phyloP scores from a whole-genome alignment of 495 filamentous ascomycete genomes.

The Apodospora peruviana region DNA sequence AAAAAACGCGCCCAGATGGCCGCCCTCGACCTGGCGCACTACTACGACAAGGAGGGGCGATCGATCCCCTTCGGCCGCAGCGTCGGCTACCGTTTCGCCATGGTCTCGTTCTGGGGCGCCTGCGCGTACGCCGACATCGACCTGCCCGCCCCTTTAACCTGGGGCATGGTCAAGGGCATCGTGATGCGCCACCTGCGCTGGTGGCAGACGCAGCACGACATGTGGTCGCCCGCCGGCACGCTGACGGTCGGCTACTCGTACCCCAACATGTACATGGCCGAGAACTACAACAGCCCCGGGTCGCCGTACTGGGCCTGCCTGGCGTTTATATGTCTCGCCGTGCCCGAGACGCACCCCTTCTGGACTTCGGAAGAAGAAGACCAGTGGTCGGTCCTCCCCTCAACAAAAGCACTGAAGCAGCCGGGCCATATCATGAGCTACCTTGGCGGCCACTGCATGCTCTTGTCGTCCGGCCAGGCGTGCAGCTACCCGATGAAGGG shows the following conservation, averaged over 20 bases:
- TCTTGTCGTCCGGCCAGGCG: conserved; percentile 68
- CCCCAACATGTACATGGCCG: conserved; percentile 69
- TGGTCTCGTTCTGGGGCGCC: conserved; percentile 77
- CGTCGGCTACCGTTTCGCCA: conserved; percentile 74
- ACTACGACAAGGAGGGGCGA: conserved; percentile 62
- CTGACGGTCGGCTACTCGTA: conserved; percentile 74
- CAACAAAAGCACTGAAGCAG: conserved; percentile 53
- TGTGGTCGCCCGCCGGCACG: conserved; percentile 68
- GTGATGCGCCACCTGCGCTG: conserved; percentile 68
- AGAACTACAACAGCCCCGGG: conserved; percentile 77
- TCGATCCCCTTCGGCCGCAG: conserved; percentile 71
- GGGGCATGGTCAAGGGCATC: conserved; percentile 73
- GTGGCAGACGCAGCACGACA: conserved; percentile 69
- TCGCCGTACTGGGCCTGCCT: conserved; percentile 70
- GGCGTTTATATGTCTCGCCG: conserved; percentile 65
- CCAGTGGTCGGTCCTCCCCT: conserved; percentile 48
- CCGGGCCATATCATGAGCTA: conserved; percentile 65
- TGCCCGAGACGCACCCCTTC: conserved; percentile 65
- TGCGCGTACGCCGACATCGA: conserved; percentile 69
- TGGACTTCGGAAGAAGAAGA: conserved; percentile 64
- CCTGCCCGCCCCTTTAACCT: conserved; percentile 62
- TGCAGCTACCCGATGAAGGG: conserved; percentile 76
- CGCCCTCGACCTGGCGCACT: conserved; percentile 67
- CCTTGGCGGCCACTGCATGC: conserved; percentile 61
- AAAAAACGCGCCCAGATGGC: conserved; percentile 57